Base-by-base conservation (phyloP, 306 rosid genomes). In the Abrus precatorius region DNA sequence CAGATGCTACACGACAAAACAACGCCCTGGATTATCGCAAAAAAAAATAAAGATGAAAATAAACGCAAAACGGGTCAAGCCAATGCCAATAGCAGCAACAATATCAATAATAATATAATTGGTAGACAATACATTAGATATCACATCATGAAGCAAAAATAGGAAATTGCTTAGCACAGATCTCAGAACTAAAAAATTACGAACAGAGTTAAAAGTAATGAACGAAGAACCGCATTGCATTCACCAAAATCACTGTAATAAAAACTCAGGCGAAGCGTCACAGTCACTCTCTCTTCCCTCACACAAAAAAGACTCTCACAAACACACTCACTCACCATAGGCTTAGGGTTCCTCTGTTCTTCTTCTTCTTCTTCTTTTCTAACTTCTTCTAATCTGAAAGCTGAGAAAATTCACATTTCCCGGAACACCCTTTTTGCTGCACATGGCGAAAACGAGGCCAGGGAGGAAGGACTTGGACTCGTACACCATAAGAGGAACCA, bases 401-500 rank as follows among this genome's bases (percentile, higher is more conserved):
- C 48, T 44, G 48, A 44, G 7, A 72, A 54, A 44, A 13, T 49
- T 75, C 64, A 52, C 27, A 49, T 65, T 76, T 13, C 5, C 64
- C 11, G 71, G 70, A 20, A 11, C 64, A 40, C 43, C 43, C 40
- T 72, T 55, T 45, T 3, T 1, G 4, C 32, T 3, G 0, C 65
- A 29, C 61, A 91, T 91, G 97, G 97, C 93, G 80, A 92, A 66
- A 20, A 66, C 72, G 43, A 83, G 86, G 85, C 92, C 93, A 1
- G 88, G 86, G 2, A 90, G 78, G 76, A 90, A 77, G 63, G 97
- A 90, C 89, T 11, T 84, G 66, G 92, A 90, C 74, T 87, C 93
- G 9, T 92, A 87, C 81, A 89, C 94, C 38, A 90, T 92, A 81
- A 76, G 82, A 86, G 97, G 94, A 60, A 89, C 97, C 84, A 86